Percentiles rank a stretch among this genome's conserved stretches.
Evolutionary conservation across 257 asterid species (phyloP).

Genomic region (Verbena officinalis): DNA sequence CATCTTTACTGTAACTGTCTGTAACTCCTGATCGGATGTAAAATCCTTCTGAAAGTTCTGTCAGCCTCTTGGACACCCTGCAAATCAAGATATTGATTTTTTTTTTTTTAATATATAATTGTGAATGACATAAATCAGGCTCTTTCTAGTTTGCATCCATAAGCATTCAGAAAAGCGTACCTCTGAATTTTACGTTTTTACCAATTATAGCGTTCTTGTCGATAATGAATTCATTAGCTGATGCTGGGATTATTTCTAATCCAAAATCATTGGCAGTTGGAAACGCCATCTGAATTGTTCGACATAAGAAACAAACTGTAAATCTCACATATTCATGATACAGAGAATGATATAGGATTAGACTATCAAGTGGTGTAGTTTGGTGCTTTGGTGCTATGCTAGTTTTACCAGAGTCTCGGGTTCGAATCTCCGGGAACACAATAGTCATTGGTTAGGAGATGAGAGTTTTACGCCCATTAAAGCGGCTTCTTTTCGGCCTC

Average conservation of each 20-base stretch:
- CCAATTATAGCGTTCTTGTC: slow-evolving; percentile 97
- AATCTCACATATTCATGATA: slow-evolving; percentile 14
- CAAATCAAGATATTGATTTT: slow-evolving; percentile 38
- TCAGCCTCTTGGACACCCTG: slow-evolving; percentile 97
- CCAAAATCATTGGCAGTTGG: slow-evolving; percentile 98
- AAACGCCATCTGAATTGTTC: slow-evolving; percentile 74
- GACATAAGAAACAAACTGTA: slow-evolving; percentile 23
- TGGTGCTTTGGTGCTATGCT: too few relatives aligned
- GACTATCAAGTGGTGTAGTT: too few relatives aligned
- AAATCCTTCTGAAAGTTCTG: slow-evolving; percentile 83
- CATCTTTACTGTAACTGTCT: slow-evolving; percentile 71
- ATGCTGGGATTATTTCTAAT: slow-evolving; percentile 96
- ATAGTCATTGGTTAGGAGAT: too few relatives aligned
- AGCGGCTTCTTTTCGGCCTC: too few relatives aligned
- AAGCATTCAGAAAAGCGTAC: too few relatives aligned
- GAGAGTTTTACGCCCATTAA: slow-evolving; percentile 98
- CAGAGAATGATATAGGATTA: slow-evolving; percentile 15
- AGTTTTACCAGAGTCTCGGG: not conserved
- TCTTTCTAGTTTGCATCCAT: too few relatives aligned
- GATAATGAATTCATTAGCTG: slow-evolving; percentile 83
- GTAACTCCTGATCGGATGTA: slow-evolving; percentile 89
- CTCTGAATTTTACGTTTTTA: slow-evolving; percentile 84
- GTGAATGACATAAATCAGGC: too few relatives aligned
- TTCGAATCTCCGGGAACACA: too few relatives aligned
- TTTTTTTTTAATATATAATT: too few relatives aligned